phyloP scores from a whole-genome alignment of 1,139 yeast species.

The Pichia kudriavzevii region DNA sequence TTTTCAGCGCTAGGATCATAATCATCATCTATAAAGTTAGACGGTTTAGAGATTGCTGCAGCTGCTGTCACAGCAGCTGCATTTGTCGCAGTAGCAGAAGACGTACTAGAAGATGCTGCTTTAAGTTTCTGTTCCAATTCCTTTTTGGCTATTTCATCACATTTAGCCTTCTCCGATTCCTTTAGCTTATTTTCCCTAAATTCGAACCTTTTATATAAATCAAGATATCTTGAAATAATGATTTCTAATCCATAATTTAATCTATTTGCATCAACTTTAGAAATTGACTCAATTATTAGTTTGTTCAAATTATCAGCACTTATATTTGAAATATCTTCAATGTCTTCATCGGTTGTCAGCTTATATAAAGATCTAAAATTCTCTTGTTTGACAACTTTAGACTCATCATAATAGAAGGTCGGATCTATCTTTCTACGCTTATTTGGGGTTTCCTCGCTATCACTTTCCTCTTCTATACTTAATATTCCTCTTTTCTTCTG shows the following conservation, averaged over 20 bases:
- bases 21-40: slow-evolving; percentile 20
- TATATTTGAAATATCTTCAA: slow-evolving; percentile 62
- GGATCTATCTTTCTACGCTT: slow-evolving; percentile 21
- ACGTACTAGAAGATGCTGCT: neutral
- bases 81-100: neutral
- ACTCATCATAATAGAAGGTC: slow-evolving; percentile 28
- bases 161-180: slow-evolving; percentile 8
- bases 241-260: slow-evolving; percentile 65
- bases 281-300: slow-evolving; percentile 59
- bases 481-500: slow-evolving; percentile 25
- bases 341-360: slow-evolving; percentile 53
- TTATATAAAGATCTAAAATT: slow-evolving; percentile 43
- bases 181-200: neutral
- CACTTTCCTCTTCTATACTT: slow-evolving; percentile 19
- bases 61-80: neutral
- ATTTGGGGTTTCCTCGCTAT: slow-evolving; percentile 20
- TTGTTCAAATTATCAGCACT: slow-evolving; percentile 58
- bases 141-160: neutral
- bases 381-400: slow-evolving; percentile 32
- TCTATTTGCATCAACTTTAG: slow-evolving; percentile 43
- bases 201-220: slow-evolving; percentile 6
- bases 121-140: neutral
- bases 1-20: slow-evolving; percentile 18
- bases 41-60: neutral
- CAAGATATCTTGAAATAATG: slow-evolving; percentile 45